phyloP scores from a whole-genome alignment of 108 stramenopile species.

The Fragilaria radians region DNA sequence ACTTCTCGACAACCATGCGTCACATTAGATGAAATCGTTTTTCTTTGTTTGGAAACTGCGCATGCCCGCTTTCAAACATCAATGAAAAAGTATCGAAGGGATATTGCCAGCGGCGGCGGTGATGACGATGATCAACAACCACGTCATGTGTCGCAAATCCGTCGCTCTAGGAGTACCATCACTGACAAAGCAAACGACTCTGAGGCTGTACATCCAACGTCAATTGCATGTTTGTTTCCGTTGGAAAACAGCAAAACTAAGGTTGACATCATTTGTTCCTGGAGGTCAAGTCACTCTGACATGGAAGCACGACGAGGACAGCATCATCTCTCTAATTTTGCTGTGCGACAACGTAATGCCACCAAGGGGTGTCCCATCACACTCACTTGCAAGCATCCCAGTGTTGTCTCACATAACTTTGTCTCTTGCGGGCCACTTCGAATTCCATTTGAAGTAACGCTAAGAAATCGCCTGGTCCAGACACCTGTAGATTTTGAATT shows the following conservation, averaged over 20 bases:
- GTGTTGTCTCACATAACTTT: constrained; percentile 52
- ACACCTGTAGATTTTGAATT: constrained; percentile 54
- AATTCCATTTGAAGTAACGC: constrained; percentile 41
- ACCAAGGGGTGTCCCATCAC: constrained; percentile 55
- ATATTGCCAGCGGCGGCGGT: constrained; percentile 13
- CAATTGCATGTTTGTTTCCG: constrained; percentile 54
- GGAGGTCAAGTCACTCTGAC: constrained; percentile 28
- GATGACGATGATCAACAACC: constrained; percentile 63
- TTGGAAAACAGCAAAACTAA: constrained; percentile 22
- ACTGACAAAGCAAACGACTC: constrained; percentile 9
- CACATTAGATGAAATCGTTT: constrained; percentile 24
- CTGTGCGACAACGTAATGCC: constrained; percentile 39
- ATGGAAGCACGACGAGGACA: constrained; percentile 34
- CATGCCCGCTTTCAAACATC: constrained; percentile 40
- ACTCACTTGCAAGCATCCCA: constrained; percentile 45
- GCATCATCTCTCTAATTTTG: constrained; percentile 50
- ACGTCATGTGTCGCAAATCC: constrained; percentile 74
- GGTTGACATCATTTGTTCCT: constrained; percentile 62
- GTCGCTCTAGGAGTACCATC: constrained; percentile 45
- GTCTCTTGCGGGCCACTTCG: constrained; percentile 38
- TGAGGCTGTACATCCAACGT: constrained; percentile 54
- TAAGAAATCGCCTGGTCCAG: constrained; percentile 55
- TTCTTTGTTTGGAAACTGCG: constrained; percentile 69
- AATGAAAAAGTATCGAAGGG: constrained; percentile 17
- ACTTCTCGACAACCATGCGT: constrained; percentile 2